Percentiles rank a stretch among this genome's conserved stretches.
Conservation (phyloP, 495 filamentous ascomycete species). For the Sordaria brevicollis region DNA sequence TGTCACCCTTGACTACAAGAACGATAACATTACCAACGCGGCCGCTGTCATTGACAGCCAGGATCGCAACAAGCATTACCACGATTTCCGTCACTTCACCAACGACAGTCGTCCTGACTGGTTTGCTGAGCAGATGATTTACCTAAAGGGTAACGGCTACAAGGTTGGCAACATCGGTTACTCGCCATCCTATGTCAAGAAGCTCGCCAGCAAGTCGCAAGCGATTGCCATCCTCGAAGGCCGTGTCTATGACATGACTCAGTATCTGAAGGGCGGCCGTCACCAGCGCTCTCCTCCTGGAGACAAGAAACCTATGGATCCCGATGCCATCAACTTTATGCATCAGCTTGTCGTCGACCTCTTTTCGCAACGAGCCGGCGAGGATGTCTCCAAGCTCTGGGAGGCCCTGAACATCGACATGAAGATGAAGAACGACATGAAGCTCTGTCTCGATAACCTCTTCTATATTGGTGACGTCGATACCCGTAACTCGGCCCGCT, state of each 20-base stretch:
- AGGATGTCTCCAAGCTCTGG: slow-evolving; percentile 80
- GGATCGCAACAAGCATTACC: slow-evolving; percentile 70
- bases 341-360: slow-evolving; percentile 58
- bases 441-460: slow-evolving; percentile 81
- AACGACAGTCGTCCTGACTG: slow-evolving; percentile 80
- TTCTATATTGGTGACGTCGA: slow-evolving; percentile 93
- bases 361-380: slow-evolving; percentile 64
- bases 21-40: slow-evolving; percentile 61
- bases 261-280: slow-evolving; percentile 72
- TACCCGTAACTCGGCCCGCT: slow-evolving; percentile 77
- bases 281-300: slow-evolving; percentile 45
- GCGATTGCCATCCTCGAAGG: slow-evolving; percentile 70
- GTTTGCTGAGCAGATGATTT: slow-evolving; percentile 77
- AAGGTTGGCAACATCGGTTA: slow-evolving; percentile 87
- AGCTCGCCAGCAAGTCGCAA: slow-evolving; percentile 51
- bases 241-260: slow-evolving; percentile 84
- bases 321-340: slow-evolving; percentile 73
- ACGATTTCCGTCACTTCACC: slow-evolving; percentile 83
- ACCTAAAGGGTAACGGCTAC: slow-evolving; percentile 58
- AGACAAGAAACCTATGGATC: slow-evolving; percentile 24
- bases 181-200: slow-evolving; percentile 63
- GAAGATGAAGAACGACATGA: slow-evolving; percentile 53
- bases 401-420: slow-evolving; percentile 49
- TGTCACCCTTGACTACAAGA: slow-evolving; percentile 72
- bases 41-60: slow-evolving; percentile 50